Percentiles rank a stretch among this genome's conserved stretches.
phyloP scores from a whole-genome alignment of 441 rosid species.

The Adansonia rubrostipa region DNA sequence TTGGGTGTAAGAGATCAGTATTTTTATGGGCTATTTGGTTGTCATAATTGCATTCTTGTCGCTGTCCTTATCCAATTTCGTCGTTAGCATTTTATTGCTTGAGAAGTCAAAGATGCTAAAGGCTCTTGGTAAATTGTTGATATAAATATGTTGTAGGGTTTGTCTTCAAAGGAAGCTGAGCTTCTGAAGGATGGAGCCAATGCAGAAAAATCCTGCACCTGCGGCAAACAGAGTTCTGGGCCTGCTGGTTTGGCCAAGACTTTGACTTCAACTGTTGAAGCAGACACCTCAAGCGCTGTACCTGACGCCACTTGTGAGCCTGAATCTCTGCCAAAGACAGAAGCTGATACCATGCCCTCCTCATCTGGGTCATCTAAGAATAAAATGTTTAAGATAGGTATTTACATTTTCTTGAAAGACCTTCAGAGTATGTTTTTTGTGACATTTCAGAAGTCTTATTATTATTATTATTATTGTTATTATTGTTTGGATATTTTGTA shows the following conservation, averaged over 20 bases:
- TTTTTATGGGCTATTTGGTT: slow-evolving; percentile 27
- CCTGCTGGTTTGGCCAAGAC: slow-evolving; percentile 50
- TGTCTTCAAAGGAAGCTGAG: slow-evolving; percentile 83
- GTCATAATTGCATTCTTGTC: slow-evolving; percentile 2
- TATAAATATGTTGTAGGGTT: slow-evolving; percentile 55
- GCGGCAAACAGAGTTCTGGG: slow-evolving; percentile 48
- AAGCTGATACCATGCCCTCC: slow-evolving; percentile 53
- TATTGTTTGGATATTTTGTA: slow-evolving; percentile 27
- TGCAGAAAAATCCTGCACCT: slow-evolving; percentile 59
- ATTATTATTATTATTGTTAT: slow-evolving; percentile 7
- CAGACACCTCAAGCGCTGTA: slow-evolving; percentile 56
- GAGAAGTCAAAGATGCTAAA: slow-evolving; percentile 7
- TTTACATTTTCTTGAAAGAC: slow-evolving; percentile 20
- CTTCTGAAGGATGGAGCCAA: slow-evolving; percentile 65
- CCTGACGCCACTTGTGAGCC: slow-evolving; percentile 49
- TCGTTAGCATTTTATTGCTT: slow-evolving; percentile 18
- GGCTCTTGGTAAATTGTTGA: slow-evolving; percentile 32
- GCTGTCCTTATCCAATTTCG: not conserved
- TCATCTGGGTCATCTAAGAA: slow-evolving; percentile 54
- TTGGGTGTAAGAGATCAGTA: slow-evolving; percentile 68
- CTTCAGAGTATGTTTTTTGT: slow-evolving; percentile 19
- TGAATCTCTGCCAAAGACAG: slow-evolving; percentile 63
- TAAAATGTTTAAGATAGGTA: slow-evolving; percentile 67
- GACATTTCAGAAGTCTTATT: slow-evolving; percentile 13
- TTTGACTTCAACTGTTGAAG: slow-evolving; percentile 50